Percentiles rank a stretch among this genome's conserved stretches.
These are phyloP conservation scores for Vitis rupestris DNA, from an alignment of 164 flowering plant species.

Conservation along the genomic window DNA sequence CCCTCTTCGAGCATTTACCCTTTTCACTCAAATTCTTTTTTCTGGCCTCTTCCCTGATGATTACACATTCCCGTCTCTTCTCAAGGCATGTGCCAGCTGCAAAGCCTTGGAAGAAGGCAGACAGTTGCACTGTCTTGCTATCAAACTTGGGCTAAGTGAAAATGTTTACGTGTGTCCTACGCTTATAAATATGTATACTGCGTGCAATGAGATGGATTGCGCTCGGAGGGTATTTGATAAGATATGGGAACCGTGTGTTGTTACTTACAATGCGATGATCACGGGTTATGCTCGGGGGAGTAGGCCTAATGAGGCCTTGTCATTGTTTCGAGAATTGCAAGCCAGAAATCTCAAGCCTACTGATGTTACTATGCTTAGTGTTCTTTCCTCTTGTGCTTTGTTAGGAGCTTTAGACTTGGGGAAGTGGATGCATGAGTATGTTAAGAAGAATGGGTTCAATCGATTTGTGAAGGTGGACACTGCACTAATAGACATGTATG, in stretches of 20 bases:
- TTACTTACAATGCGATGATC: slow-evolving; percentile 59
- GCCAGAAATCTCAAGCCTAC: slow-evolving; percentile 44
- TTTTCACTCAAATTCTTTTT: slow-evolving; percentile 33
- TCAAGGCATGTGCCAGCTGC: slow-evolving; percentile 56
- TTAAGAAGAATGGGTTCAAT: slow-evolving; percentile 50
- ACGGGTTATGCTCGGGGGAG: slow-evolving; percentile 52
- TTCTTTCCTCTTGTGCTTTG: slow-evolving; percentile 57
- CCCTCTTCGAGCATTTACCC: slow-evolving; percentile 37
- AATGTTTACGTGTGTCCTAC: slow-evolving; percentile 51
- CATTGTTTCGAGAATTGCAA: slow-evolving; percentile 65
- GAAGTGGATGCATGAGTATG: slow-evolving; percentile 69
- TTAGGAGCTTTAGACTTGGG: slow-evolving; percentile 67
- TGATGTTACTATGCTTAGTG: slow-evolving; percentile 63
- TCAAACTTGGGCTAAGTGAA: slow-evolving; percentile 42
- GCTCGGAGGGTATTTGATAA: slow-evolving; percentile 53
- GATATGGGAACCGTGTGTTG: slow-evolving; percentile 48
- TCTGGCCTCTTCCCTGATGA: slow-evolving; percentile 48
- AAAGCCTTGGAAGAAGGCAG: slow-evolving; percentile 59
- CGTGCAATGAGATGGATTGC: slow-evolving; percentile 39
- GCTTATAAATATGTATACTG: slow-evolving; percentile 59
- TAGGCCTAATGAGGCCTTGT: slow-evolving; percentile 60
- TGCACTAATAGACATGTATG: slow-evolving; percentile 76
- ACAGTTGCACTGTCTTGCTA: slow-evolving; percentile 51
- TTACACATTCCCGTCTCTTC: slow-evolving; percentile 62
- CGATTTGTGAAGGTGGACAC: slow-evolving; percentile 61